These are phyloP conservation scores for Apiospora rasikravindrae DNA, from an alignment of 2,329 filamentous ascomycete genomes.

Conservation along the genomic window DNA sequence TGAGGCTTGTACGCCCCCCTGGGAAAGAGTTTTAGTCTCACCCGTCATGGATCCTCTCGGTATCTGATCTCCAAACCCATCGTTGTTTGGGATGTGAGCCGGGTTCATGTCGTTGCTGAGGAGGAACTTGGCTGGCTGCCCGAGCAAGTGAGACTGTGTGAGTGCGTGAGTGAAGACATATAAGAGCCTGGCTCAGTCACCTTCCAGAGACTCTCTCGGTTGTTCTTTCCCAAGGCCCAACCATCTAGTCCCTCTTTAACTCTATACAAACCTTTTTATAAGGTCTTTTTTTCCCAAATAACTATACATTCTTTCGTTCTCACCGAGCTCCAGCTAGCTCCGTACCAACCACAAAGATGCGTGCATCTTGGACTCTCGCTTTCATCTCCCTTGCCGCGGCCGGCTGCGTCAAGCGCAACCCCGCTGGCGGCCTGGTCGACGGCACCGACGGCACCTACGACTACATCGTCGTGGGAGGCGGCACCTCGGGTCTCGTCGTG, in stretches of 20 bases:
- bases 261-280: neutral
- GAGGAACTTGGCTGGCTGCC: neutral
- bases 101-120: neutral
- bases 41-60: neutral
- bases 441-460: slow-evolving; percentile 16
- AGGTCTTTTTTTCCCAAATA: neutral
- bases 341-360: neutral
- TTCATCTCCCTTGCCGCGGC: slow-evolving; percentile 18
- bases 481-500: slow-evolving; percentile 21
- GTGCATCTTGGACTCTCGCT: slow-evolving; percentile 18
- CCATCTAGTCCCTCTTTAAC: slow-evolving; percentile 9
- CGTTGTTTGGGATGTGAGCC: neutral
- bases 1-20: neutral
- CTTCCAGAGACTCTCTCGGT: neutral
- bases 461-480: slow-evolving; percentile 22
- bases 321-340: neutral
- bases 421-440: neutral
- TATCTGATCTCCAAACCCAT: neutral
- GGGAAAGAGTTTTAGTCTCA: neutral
- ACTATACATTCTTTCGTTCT: neutral
- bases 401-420: neutral
- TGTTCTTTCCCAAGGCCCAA: neutral
- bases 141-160: neutral
- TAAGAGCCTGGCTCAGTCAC: neutral
- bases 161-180: neutral